These are phyloP conservation scores for Kernera saxatilis DNA, from an alignment of 345 rosid genomes.

Conservation along the genomic window DNA sequence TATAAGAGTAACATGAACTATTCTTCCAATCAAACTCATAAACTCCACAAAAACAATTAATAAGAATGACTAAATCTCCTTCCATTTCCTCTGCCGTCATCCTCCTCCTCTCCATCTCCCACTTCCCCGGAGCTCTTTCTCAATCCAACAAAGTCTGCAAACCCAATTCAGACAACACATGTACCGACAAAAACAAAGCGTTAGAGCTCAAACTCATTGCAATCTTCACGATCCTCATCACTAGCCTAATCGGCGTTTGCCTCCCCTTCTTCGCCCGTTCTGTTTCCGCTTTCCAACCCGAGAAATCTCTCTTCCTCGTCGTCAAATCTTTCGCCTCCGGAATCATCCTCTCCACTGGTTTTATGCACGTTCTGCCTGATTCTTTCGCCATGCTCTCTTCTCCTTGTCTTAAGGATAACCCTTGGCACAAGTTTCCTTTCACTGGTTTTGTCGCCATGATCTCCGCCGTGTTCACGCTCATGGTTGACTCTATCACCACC, in stretches of 20 bases:
- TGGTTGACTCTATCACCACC: slow-evolving; percentile 47
- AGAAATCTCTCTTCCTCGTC: slow-evolving; percentile 37
- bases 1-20: background rate
- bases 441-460: slow-evolving; percentile 48
- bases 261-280: slow-evolving; percentile 43
- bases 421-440: slow-evolving; percentile 48
- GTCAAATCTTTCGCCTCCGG: slow-evolving; percentile 57
- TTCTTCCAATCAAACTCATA: background rate
- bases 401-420: slow-evolving; percentile 38
- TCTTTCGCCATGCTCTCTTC: slow-evolving; percentile 43
- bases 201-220: slow-evolving; percentile 35
- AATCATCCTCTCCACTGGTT: slow-evolving; percentile 47
- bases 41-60: background rate
- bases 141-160: slow-evolving; percentile 19
- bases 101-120: slow-evolving; percentile 16
- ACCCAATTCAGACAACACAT: slow-evolving; percentile 1
- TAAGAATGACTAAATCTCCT: slow-evolving; percentile 1
- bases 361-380: slow-evolving; percentile 51
- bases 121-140: slow-evolving; percentile 17
- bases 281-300: slow-evolving; percentile 37
- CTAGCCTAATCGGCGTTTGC: slow-evolving; percentile 42
- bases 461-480: slow-evolving; percentile 37
- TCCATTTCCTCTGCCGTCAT: background rate
- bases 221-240: slow-evolving; percentile 44
- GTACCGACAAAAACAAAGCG: slow-evolving; percentile 32